Percentiles rank a stretch among this genome's conserved stretches.
phyloP scores from a whole-genome alignment of 306 rosid genomes.

The Acmispon strigosus region DNA sequence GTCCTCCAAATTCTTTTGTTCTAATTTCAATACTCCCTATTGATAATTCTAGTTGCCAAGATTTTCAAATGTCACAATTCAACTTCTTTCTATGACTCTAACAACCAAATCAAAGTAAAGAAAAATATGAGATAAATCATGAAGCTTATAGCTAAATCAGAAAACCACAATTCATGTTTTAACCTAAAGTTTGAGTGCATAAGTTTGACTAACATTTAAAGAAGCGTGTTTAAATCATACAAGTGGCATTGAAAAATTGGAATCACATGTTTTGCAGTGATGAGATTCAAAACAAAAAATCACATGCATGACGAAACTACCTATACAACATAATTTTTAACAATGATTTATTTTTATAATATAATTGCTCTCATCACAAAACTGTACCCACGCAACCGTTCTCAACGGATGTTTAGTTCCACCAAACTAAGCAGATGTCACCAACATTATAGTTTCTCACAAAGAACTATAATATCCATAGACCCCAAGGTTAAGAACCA shows the following conservation, averaged over 20 bases:
- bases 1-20: no score
- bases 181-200: neutral
- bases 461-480: neutral
- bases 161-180: neutral
- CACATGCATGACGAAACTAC: neutral
- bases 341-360: conserved; percentile 2
- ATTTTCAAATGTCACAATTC: no score
- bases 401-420: neutral
- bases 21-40: no score
- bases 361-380: neutral
- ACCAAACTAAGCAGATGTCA: neutral
- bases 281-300: neutral
- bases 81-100: no score
- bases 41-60: no score
- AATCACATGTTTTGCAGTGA: neutral
- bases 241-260: neutral
- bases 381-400: conserved; percentile 8
- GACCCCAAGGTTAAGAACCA: neutral
- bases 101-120: no score
- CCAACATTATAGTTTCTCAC: neutral
- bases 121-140: no score
- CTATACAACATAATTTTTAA: neutral
- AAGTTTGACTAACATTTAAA: neutral
- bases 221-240: neutral
- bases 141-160: neutral